Base-by-base conservation (phyloP, 257 asterid genomes). In the Cynanchum wilfordii region DNA sequence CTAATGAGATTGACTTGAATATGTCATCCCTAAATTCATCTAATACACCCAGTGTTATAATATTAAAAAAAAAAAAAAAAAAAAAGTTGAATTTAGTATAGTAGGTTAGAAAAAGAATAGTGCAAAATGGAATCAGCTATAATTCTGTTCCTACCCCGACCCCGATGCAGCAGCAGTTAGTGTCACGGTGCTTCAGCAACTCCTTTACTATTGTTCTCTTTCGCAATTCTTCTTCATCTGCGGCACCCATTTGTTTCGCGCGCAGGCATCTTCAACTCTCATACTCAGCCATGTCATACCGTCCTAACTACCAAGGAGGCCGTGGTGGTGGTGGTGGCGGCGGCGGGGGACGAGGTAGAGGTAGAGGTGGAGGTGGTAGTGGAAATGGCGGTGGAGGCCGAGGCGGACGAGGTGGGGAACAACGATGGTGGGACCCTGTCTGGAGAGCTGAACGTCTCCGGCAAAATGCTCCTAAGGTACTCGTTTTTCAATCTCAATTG, bases 361-460 rank as follows among this genome's bases (percentile, higher is more conserved):
- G 87, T 1, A 77, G 90, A 0, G 60, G 83, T 1, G 79, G 89
- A 8, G 81, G 94, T 4, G 71, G 91, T 0, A 73, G 87, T 2
- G 76, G 90, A 2, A 76, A 89, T 0, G 84, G 93, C 0, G 67
- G 90, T 24, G 85, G 90, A 4, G 68, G 84, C 1, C 75, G 88
- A 16, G 78, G 89, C 5, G 88, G 96, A 6, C 80, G 96, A 2
- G 86, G 91, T 10, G 92, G 95, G 15, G 97, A 90, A 80, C 99
- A 91, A 85, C 84, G 99, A 20, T 95, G 99, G 99, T 90, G 99
- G 99, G 99, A 95, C 75, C 98, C 99, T 50, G 96, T 65, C 1
- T 94, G 99, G 99, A 71, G 99, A 83, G 97, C 98, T 40, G 92
- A 94, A 77, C 96, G 96, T 12, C 93, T 95, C 69, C 81, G 97